Base-by-base conservation (phyloP, 2,329 filamentous ascomycete species). In the Aspergillus novofumigatus region DNA sequence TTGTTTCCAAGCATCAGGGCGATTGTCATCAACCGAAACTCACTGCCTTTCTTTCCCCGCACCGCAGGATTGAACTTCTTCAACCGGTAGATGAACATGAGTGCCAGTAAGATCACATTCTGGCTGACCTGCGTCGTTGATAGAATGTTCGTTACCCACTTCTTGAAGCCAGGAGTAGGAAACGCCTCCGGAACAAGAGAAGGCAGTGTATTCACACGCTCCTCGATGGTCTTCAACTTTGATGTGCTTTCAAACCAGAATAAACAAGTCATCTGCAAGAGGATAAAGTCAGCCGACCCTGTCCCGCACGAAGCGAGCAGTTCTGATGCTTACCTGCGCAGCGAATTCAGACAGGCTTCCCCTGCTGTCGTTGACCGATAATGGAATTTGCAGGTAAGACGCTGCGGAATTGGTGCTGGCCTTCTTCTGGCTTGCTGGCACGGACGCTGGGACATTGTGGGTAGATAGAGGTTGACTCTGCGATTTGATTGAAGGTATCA, bases 1-100 rank as follows among this genome's bases (percentile, higher is more conserved):
- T 99, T 99, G 75, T 99, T 99, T 60, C 92, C 93, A 58, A 99
- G 81, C 94, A 99, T 99, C 64, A 99, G 78, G 25, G 94, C 94
- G 51, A 97, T 92, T 0, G 94, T 97, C 68, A 97, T 81, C 25
- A 99, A 79, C 20, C 94, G 83, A 70, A 94, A 97, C 72, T 97
- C 94, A 72, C 94, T 99, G 4, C 94, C 94, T 23, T 87, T 87
- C 67, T 93, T 93, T 44, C 94, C 94, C 70, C 92, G 91, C 20
- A 97, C 93, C 3, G 83, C 86, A 0, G 92, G 90, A 66, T 96
- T 97, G 62, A 89, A 87, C 72, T 88, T 90, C 79, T 97, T 97
- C 62, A 99, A 77, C 49, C 93, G 84, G 75, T 97, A 95, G 62
- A 99, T 90, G 78, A 97, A 97, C 38, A 97, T 78, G 48, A 99